phyloP scores from a whole-genome alignment of 805 yeast species.

The Lachancea mirantina region DNA sequence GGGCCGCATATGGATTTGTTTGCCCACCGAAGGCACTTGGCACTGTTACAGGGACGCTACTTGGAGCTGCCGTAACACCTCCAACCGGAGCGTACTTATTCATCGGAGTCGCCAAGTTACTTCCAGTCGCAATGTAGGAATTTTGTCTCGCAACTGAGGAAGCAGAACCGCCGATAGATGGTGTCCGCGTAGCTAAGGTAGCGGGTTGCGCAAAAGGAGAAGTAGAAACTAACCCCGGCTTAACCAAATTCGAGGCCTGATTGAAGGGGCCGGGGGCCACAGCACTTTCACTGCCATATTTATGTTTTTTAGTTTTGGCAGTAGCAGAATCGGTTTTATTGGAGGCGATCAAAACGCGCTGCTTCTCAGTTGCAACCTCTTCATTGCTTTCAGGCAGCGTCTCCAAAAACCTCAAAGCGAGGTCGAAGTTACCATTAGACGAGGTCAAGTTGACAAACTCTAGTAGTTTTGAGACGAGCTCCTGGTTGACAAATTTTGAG shows the following conservation, averaged over 20 bases:
- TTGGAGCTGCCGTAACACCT: no score
- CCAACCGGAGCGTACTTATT: no score
- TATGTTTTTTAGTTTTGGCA: conserved; percentile 2
- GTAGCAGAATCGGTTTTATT: conserved; percentile 25
- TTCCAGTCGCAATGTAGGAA: no score
- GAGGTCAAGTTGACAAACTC: conserved; percentile 81
- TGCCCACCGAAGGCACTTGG: conserved; percentile 9
- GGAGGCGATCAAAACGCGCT: conserved; percentile 67
- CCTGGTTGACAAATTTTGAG: conserved; percentile 24
- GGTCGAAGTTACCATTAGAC: conserved; percentile 72
- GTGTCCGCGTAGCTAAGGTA: conserved; percentile 2
- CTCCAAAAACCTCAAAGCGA: conserved; percentile 64
- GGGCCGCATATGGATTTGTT: conserved; percentile 17
- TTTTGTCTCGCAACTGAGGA: no score
- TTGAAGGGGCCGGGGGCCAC: not conserved
- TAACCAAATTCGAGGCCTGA: conserved; percentile 4
- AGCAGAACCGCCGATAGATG: no score
- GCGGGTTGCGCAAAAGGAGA: conserved; percentile 8
- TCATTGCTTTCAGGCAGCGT: conserved; percentile 69
- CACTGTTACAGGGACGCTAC: conserved; percentile 6
- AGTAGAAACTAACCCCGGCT: not conserved
- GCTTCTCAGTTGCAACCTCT: conserved; percentile 66
- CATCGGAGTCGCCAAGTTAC: no score
- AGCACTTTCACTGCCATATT: conserved; percentile 3
- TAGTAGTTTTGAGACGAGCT: conserved; percentile 46